These are phyloP conservation scores for Coprinopsis cinerea DNA, from an alignment of 768 basidiomycete species.

Conservation along the genomic window DNA sequence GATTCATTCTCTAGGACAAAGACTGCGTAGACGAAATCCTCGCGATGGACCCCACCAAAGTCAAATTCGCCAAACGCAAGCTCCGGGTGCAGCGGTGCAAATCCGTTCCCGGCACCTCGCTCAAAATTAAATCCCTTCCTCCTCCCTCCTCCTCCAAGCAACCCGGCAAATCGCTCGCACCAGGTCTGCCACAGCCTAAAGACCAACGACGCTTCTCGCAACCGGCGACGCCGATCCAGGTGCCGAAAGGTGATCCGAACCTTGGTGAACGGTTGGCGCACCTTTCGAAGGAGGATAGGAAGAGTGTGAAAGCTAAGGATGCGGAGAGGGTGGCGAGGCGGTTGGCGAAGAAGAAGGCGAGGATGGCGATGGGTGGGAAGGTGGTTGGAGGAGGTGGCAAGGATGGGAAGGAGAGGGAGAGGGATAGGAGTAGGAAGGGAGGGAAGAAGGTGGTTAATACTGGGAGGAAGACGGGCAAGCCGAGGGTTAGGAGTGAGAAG, in stretches of 20 bases:
- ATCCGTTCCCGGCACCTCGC: constrained; percentile 39
- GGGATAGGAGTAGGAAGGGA: constrained; percentile 42
- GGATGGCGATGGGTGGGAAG: constrained; percentile 38
- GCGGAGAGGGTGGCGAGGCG: constrained; percentile 77
- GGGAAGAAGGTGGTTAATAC: constrained; percentile 52
- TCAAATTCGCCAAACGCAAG: constrained; percentile 91
- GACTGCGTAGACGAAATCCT: constrained; percentile 91
- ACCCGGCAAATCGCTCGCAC: too few relatives aligned
- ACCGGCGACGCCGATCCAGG: constrained; percentile 19
- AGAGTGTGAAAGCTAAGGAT: constrained; percentile 73
- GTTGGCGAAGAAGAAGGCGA: constrained; percentile 84
- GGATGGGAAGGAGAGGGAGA: constrained; percentile 31
- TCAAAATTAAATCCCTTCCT: constrained; percentile 19
- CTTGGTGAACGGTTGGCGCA: constrained; percentile 75
- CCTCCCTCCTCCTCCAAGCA: too few relatives aligned
- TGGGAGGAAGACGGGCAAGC: constrained; percentile 15
- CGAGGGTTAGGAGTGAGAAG: constrained; percentile 51
- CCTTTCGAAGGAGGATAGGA: constrained; percentile 82
- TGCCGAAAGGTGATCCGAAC: constrained; percentile 76
- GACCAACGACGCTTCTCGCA: constrained; percentile 3
- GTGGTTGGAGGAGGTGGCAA: constrained; percentile 15
- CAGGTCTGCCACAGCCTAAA: constrained; percentile 14
- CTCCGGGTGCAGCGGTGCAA: constrained; percentile 91
- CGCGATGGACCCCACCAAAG: constrained; percentile 65
- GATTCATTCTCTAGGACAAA: constrained; percentile 52